Conservation (phyloP, 768 basidiomycete species). For the Kwoniella europaea region DNA sequence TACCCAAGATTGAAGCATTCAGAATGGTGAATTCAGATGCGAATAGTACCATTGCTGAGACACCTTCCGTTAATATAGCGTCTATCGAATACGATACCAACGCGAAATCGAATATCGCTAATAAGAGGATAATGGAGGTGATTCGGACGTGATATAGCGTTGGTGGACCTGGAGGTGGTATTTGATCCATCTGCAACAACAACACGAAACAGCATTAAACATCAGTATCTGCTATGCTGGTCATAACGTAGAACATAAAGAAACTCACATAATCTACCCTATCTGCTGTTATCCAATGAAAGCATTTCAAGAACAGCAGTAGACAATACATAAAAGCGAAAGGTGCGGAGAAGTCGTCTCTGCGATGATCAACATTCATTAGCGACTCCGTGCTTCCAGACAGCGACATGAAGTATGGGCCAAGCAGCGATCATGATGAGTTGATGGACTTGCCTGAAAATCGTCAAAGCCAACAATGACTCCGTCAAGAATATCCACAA, state of each 20-base stretch:
- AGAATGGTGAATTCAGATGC: slow-evolving; percentile 71
- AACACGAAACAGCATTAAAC: neutral
- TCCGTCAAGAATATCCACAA: slow-evolving; percentile 99
- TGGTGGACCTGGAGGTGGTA: slow-evolving; percentile 82
- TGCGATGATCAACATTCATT: slow-evolving; percentile 17
- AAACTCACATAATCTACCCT: slow-evolving; percentile 88
- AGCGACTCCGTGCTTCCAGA: neutral
- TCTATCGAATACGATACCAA: slow-evolving; percentile 66
- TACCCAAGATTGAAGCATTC: slow-evolving; percentile 40
- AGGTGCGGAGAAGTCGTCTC: slow-evolving; percentile 55
- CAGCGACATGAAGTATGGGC: neutral
- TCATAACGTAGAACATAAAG: neutral
- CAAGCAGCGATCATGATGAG: too few relatives aligned
- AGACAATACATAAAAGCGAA: slow-evolving; percentile 95
- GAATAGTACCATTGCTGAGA: slow-evolving; percentile 86
- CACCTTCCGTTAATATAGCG: slow-evolving; percentile 76
- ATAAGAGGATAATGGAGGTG: slow-evolving; percentile 70
- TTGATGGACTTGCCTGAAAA: slow-evolving; percentile 68
- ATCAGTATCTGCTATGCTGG: neutral
- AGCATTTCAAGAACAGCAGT: slow-evolving; percentile 91
- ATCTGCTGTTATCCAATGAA: slow-evolving; percentile 96
- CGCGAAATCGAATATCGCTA: slow-evolving; percentile 74
- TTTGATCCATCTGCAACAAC: slow-evolving; percentile 85
- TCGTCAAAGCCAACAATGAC: slow-evolving; percentile 92
- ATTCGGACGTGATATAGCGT: slow-evolving; percentile 84